Conservation (phyloP, 495 filamentous ascomycete genomes). For the Neurospora sp. region DNA sequence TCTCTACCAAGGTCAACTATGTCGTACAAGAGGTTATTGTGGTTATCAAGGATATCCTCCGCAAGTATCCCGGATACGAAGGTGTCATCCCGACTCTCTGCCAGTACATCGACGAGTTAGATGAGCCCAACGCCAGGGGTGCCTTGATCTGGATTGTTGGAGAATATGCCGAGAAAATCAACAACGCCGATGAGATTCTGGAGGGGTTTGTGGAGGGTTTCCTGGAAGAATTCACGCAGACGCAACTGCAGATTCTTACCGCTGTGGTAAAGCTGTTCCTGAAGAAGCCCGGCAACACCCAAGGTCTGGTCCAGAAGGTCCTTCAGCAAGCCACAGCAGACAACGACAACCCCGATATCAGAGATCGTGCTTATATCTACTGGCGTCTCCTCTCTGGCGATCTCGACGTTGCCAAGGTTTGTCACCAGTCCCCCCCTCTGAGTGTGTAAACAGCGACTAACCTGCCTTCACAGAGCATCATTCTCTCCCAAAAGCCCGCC, state of each 20-base stretch:
- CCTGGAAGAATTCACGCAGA: slow-evolving; percentile 86
- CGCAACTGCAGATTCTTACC: slow-evolving; percentile 88
- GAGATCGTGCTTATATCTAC: slow-evolving; percentile 98
- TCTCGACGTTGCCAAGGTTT: slow-evolving; percentile 63
- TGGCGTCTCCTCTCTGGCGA: slow-evolving; percentile 96
- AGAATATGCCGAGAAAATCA: slow-evolving; percentile 93
- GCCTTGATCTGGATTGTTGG: slow-evolving; percentile 99
- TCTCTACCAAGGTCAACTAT: slow-evolving; percentile 98
- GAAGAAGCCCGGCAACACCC: slow-evolving; percentile 88
- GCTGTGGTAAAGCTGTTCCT: slow-evolving; percentile 98
- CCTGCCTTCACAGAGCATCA: slow-evolving; percentile 38
- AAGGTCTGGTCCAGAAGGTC: slow-evolving; percentile 87
- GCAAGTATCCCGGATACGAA: slow-evolving; percentile 98
- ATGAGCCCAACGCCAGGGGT: slow-evolving; percentile 97
- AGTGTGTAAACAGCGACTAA: not conserved
- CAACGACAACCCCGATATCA: slow-evolving; percentile 93
- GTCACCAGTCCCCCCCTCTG: not conserved
- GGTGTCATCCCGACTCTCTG: slow-evolving; percentile 92
- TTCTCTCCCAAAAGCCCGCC: slow-evolving; percentile 94
- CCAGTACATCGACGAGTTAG: slow-evolving; percentile 90
- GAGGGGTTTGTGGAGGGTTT: slow-evolving; percentile 94
- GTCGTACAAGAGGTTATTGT: slow-evolving; percentile 99
- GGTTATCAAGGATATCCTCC: slow-evolving; percentile 97
- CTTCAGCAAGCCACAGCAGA: slow-evolving; percentile 99
- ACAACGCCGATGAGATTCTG: slow-evolving; percentile 85